Evolutionary conservation across 371 early-diverging fungal species (phyloP), one percentile per base, ranked within the genome.

Genomic region (Rhizopus stolonifer): DNA sequence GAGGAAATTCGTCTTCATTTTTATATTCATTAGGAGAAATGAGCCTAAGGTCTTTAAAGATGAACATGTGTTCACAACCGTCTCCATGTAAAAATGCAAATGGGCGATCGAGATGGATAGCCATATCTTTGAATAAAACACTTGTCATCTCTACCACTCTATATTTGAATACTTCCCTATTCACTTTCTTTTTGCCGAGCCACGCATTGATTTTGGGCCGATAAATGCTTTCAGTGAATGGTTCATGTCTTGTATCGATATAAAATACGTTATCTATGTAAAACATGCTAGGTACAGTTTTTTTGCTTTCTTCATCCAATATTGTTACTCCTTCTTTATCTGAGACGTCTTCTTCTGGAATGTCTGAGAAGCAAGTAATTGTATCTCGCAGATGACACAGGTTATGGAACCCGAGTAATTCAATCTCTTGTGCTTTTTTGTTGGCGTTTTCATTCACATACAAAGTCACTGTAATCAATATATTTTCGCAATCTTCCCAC

Each of bases 11-110:
- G 24, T 56, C 59, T 18, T 65, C 21, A 1, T 46, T 59, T 43
- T 72, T 59, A 49, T 63, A 60, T 25, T 80, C 81, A 56, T 79
- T 81, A 26, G 71, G 58, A 15, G 61, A 49, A 19, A 63, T 5
- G 9, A 54, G 10, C 11, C 87, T 64, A 10, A 89, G 50, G 55
- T 86, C 86, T 11, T 72, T 69, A 22, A 92, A 69, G 57, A 83
- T 69, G 19, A 91, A 45, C 38, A 87, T 62, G 53, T 92, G 91
- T 49, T 91, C 84, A 53, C 92, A 92, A 39, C 74, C 67, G 22
- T 85, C 84, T 57, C 88, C 87, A 60, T 91, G 92, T 2, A 79
- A 65, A 46, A 89, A 86, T 6, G 77, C 61, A 52, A 87, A 89
- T 3, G 89, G 86, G 38, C 79, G 70, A 49, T 82, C 71, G 11